phyloP scores from a whole-genome alignment of 768 basidiomycete species.

The Termitomyces sp. region DNA sequence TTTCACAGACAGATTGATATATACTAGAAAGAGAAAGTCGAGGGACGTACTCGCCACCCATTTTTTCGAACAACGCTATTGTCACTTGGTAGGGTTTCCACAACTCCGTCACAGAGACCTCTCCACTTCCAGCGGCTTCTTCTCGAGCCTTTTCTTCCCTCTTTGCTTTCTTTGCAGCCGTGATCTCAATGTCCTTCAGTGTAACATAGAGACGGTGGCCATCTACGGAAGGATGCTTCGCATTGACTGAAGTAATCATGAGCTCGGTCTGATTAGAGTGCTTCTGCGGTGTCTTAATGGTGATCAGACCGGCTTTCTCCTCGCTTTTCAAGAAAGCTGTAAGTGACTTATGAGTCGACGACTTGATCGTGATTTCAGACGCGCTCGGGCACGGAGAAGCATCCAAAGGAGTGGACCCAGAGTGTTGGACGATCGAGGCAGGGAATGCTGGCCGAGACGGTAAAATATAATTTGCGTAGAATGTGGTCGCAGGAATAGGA shows the following conservation, averaged over 20 bases:
- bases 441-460: conserved; percentile 76
- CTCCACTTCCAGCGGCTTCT: conserved; percentile 33
- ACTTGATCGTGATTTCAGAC: conserved; percentile 64
- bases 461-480: conserved; percentile 74
- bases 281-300: conserved; percentile 59
- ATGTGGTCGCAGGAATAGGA: conserved; percentile 69
- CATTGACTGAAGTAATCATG: conserved; percentile 48
- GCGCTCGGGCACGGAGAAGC: conserved; percentile 27
- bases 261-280: conserved; percentile 46
- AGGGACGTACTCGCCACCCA: conserved; percentile 53
- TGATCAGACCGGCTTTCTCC: conserved; percentile 71
- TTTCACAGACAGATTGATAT: background rate
- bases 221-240: conserved; percentile 49
- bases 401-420: conserved; percentile 13
- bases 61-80: conserved; percentile 54
- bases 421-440: conserved; percentile 27
- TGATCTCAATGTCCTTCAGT: conserved; percentile 59
- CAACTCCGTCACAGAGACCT: conserved; percentile 58
- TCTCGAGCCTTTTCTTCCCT: conserved; percentile 47
- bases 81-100: conserved; percentile 71
- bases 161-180: conserved; percentile 53
- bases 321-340: conserved; percentile 72
- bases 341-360: conserved; percentile 77
- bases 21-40: background rate
- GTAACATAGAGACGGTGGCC: conserved; percentile 51